Base-by-base conservation (phyloP, 163 green algal species). In the Coccomyxa subellipsoidea region DNA sequence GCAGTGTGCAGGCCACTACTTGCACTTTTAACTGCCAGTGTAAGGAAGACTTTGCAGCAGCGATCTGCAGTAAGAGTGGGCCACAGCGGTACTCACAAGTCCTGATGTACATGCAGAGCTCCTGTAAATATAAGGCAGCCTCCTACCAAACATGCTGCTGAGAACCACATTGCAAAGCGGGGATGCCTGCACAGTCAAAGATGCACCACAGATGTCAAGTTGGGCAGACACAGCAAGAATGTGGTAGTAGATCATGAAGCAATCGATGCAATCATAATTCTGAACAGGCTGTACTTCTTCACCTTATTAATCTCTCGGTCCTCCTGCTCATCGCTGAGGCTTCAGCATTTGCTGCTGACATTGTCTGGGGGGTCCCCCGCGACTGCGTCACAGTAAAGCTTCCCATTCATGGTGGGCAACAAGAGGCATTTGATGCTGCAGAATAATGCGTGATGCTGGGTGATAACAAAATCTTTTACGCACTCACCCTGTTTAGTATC, bases 401-500 rank as follows among this genome's bases (percentile, higher is more conserved):
- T 59, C 47, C n/a, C n/a, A n/a, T n/a, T n/a, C n/a, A n/a, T n/a
- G n/a, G n/a, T n/a, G n/a, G n/a, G n/a, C n/a, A n/a, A n/a, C n/a
- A n/a, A n/a, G n/a, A n/a, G n/a, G n/a, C n/a, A n/a, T n/a, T n/a
- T n/a, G n/a, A n/a, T n/a, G n/a, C n/a, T n/a, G n/a, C n/a, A n/a
- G n/a, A n/a, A n/a, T n/a, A n/a, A n/a, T n/a, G n/a, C n/a, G n/a
- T n/a, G n/a, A n/a, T n/a, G n/a, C n/a, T n/a, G n/a, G n/a, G n/a
- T n/a, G n/a, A n/a, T n/a, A n/a, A n/a, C n/a, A n/a, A n/a, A n/a
- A n/a, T n/a, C n/a, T n/a, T n/a, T n/a, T n/a, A n/a, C n/a, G n/a
- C 47, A 18, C 79, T 80, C 66, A 84, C 83, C 79, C 59, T 36
- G 25, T 84, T 81, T 0, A 88, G 77, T 0, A 88, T 39, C 6